Base-by-base conservation (phyloP, 352 stramenopile species). In the Phytophthora multivora region DNA sequence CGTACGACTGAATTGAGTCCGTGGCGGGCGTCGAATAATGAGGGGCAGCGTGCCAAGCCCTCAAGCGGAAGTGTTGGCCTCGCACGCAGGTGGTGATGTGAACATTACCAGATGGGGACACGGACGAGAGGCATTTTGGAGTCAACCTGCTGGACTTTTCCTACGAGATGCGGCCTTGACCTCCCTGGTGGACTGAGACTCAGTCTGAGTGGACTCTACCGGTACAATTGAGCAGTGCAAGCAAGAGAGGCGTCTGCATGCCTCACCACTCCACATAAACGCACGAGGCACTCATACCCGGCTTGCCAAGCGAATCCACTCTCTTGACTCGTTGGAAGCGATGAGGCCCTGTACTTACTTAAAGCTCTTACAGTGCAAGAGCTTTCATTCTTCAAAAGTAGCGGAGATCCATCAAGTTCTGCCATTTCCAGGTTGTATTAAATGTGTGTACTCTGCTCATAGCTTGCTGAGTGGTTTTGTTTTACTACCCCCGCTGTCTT, bases 401-500 rank as follows among this genome's bases (percentile, higher is more conserved):
- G 21, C 21, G 21, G 21, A 4, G 21, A 23, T 23, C 21, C 21
- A 39, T 26, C 28, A 33, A 13, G 28, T 33, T 13, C 8, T 33
- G 28, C 10, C 28, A 33, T 30, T 30, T 30, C 25, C 21, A 23
- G n/a, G 46, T 41, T 12, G 11, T 57, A 39, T 39, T 30, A 40
- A 39, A 15, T 31, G 45, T 42, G 25, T 63, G 48, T 66, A 59
- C 53, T 63, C 46, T 41, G 36, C 19, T 50, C 56, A 41, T 55
- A 39, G n/a, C 40, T 28, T 59, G 48, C 43, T 48, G 43, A 68
- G 51, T 68, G 35, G 36, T 30, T 18, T 63, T 63, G 48, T 25
- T 55, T 59, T 63, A 56, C 25, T 59, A 38, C 26, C 57, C 66
- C 26, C 63, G 57, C 57, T 71, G 15, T 26, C 42, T 59, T 72